Conservation (phyloP, 169 alveolate species). For the Plasmodium ovale region DNA sequence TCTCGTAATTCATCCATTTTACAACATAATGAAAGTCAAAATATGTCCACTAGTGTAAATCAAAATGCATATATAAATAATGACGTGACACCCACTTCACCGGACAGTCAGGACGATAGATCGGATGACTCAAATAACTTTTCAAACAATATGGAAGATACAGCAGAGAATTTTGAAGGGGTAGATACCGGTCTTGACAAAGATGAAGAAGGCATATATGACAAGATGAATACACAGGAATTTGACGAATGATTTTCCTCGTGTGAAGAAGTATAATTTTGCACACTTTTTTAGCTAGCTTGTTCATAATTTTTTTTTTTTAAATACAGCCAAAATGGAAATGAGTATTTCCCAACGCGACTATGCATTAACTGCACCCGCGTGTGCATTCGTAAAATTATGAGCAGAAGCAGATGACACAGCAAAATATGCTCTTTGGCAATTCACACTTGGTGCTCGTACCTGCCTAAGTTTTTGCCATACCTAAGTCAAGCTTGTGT, state of each 20-base stretch:
- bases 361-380: neutral
- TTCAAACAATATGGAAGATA: conserved; percentile 2
- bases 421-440: no score
- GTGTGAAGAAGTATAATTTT: neutral
- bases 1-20: conserved; percentile 12
- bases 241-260: conserved; percentile 33
- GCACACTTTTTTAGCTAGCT: neutral
- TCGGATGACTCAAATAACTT: conserved; percentile 4
- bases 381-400: neutral
- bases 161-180: conserved; percentile 14
- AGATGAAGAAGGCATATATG: conserved; percentile 64
- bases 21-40: conserved; percentile 11
- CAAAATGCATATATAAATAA: neutral
- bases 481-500: no score
- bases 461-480: no score
- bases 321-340: neutral
- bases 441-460: no score
- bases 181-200: conserved; percentile 11
- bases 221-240: conserved; percentile 66
- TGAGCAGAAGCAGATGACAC: neutral
- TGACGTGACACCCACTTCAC: neutral
- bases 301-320: neutral
- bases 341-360: neutral
- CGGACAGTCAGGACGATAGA: neutral
- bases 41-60: neutral